Evolutionary conservation across 371 early-diverging fungal species (phyloP), one percentile per base, ranked within the genome.

Genomic region (Lichtheimia ramosa): DNA sequence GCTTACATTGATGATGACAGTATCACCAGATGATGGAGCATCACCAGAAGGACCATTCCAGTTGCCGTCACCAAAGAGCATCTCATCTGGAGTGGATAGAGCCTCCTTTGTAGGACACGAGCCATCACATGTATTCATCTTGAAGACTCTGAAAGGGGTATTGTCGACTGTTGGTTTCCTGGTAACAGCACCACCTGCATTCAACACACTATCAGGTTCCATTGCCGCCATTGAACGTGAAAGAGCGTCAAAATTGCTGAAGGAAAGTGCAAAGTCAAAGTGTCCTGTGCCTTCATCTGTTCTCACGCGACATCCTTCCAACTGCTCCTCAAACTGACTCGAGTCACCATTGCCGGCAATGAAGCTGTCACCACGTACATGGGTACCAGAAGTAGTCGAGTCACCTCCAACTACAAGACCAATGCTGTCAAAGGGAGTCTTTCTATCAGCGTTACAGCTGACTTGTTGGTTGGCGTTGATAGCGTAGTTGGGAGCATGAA

Each of bases 31-130:
- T 2, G 10, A 5, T 1, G 56, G 52, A 8, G 41, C 39, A 16
- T 16, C 43, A 16, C 56, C 57, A n/a, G 15, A 42, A 7, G 59
- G 51, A 13, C 71, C 71, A 34, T 68, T 58, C 59, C 62, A 71
- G 6, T 54, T 61, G 3, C 55, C 62, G 34, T 56, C 4, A 20
- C 61, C 54, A 5, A 48, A 41, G 2, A 71, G 8, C 18, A 68
- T 64, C 1, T 13, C n/a, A 7, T 16, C 7, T 12, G 68, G 53
- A 49, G 34, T 21, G 8, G 68, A 68, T 16, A 53, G 43, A 5
- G 14, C 2, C 12, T 27, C 39, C 23, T 43, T 25, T 5, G 21
- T 15, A 23, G 8, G 39, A 20, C 21, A 34, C 10, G 34, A 34
- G 2, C 34, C 50, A 13, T 40, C 40, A 16, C 61, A 60, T 13